Conservation (phyloP, 805 yeast species). For the Yarrowia sp. region DNA sequence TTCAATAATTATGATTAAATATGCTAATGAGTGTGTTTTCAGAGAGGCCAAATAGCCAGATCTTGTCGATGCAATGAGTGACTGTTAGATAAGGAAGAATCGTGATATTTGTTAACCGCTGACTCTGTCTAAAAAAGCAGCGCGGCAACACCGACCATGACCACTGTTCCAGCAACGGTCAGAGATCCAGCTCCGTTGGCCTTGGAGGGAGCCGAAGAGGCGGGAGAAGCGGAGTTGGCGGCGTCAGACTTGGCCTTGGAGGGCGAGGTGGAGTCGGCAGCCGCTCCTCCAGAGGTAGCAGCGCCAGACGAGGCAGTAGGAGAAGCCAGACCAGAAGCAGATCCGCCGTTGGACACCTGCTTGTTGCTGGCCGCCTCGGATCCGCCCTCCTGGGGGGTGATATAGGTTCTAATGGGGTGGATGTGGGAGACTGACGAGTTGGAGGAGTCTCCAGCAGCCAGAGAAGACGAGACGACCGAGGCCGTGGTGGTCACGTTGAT, state of each 20-base stretch:
- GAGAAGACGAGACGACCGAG: neutral
- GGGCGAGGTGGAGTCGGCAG: conserved; percentile 1
- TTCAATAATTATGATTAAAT: neutral
- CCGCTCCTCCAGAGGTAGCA: conserved; percentile 5
- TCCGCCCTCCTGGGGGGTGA: conserved; percentile 21
- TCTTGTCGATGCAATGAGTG: neutral
- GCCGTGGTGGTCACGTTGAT: conserved; percentile 18
- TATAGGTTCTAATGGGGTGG: conserved; percentile 20
- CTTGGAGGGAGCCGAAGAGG: neutral
- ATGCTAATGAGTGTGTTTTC: conserved; percentile 1
- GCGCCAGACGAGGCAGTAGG: conserved; percentile 10
- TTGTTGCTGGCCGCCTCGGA: conserved; percentile 1
- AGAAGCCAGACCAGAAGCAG: conserved; percentile 4
- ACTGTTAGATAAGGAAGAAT: neutral
- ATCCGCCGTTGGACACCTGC: conserved; percentile 2
- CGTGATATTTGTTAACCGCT: neutral
- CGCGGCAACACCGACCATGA: conserved; percentile 7
- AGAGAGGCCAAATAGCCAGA: too few relatives aligned
- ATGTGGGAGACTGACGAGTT: conserved; percentile 20
- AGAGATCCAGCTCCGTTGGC: conserved; percentile 12
- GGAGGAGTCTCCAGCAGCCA: neutral
- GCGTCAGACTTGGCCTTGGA: neutral
- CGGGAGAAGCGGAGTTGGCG: neutral
- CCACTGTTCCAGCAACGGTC: conserved; percentile 5
- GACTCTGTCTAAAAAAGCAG: neutral